These are phyloP conservation scores for Knoxdaviesia capensis DNA, from an alignment of 2,329 filamentous ascomycete species.

Conservation along the genomic window DNA sequence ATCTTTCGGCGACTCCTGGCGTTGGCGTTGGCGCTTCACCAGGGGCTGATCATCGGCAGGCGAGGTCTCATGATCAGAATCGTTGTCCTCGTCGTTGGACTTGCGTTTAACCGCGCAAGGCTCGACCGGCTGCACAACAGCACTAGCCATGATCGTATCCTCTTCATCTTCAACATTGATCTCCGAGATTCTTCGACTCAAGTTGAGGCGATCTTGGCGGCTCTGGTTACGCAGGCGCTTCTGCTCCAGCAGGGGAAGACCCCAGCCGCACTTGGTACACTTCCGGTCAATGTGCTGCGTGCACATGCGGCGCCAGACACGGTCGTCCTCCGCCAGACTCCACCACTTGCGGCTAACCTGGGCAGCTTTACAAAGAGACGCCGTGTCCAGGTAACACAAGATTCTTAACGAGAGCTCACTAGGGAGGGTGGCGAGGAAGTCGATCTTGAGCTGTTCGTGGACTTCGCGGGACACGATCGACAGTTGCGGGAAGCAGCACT, in stretches of 20 bases:
- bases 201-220: slow-evolving; percentile 18
- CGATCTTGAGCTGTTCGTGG: slow-evolving; percentile 89
- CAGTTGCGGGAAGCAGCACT: slow-evolving; percentile 94
- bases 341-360: slow-evolving; percentile 85
- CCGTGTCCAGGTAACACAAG: slow-evolving; percentile 78
- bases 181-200: slow-evolving; percentile 3
- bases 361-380: slow-evolving; percentile 84
- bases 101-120: too few relatives aligned
- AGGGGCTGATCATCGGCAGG: too few relatives aligned
- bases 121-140: too few relatives aligned
- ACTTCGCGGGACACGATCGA: slow-evolving; percentile 83
- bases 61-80: too few relatives aligned
- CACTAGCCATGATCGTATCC: too few relatives aligned
- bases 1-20: slow-evolving; percentile 2
- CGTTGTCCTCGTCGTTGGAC: not conserved
- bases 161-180: slow-evolving; percentile 10
- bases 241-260: slow-evolving; percentile 70
- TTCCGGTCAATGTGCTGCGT: slow-evolving; percentile 91
- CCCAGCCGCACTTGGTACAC: slow-evolving; percentile 91
- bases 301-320: slow-evolving; percentile 95
- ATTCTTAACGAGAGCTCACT: slow-evolving; percentile 87
- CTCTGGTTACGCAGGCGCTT: slow-evolving; percentile 77
- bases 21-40: slow-evolving; percentile 2
- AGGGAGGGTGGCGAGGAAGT: slow-evolving; percentile 78
- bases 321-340: slow-evolving; percentile 81